Evolutionary conservation across 495 filamentous ascomycete genomes (phyloP).

Genomic region (Jackrogersella multiformis): DNA sequence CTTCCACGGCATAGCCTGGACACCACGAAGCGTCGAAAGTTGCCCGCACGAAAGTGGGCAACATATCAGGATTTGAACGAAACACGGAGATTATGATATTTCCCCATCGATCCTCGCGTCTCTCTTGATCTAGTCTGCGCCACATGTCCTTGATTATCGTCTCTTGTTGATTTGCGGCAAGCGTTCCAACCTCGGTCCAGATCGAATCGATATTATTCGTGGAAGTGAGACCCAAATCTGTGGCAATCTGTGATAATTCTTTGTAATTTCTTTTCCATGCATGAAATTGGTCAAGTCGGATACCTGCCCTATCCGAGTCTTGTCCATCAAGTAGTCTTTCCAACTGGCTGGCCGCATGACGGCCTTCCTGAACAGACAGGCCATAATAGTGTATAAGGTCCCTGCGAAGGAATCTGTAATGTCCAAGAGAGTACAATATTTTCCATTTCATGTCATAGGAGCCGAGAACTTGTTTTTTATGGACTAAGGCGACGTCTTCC

Average conservation of each 20-base stretch:
- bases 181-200: not conserved
- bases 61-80: slow-evolving; percentile 51
- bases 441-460: not conserved
- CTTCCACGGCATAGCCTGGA: slow-evolving; percentile 60
- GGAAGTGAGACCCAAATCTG: not conserved
- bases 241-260: not conserved
- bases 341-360: slow-evolving; percentile 36
- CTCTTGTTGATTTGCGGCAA: slow-evolving; percentile 38
- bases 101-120: slow-evolving; percentile 58
- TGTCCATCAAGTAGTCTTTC: slow-evolving; percentile 26
- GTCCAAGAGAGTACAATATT: slow-evolving; percentile 19
- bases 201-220: not conserved
- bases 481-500: too few relatives aligned
- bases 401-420: slow-evolving; percentile 5
- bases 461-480: too few relatives aligned
- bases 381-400: slow-evolving; percentile 28
- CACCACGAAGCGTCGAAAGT: slow-evolving; percentile 54
- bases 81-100: slow-evolving; percentile 63
- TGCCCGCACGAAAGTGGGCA: slow-evolving; percentile 60
- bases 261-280: slow-evolving; percentile 33
- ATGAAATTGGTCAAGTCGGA: slow-evolving; percentile 36
- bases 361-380: slow-evolving; percentile 28
- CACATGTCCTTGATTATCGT: slow-evolving; percentile 57
- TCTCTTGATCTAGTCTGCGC: slow-evolving; percentile 41
- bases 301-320: slow-evolving; percentile 3